phyloP scores from a whole-genome alignment of 1,284 basidiomycete species.

The Cystobasidium sp. region DNA sequence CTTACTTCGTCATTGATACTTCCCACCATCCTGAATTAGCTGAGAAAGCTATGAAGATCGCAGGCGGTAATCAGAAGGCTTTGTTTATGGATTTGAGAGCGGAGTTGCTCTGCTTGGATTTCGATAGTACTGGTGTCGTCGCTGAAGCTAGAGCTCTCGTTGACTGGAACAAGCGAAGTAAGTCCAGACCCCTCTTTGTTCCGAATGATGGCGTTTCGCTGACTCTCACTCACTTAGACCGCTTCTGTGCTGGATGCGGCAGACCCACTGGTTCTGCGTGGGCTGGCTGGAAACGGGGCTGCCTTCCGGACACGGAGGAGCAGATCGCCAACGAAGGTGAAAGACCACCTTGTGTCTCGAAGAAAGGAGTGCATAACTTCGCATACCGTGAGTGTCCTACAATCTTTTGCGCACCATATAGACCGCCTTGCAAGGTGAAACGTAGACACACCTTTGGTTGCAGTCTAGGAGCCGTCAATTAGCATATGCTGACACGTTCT shows the following conservation, averaged over 20 bases:
- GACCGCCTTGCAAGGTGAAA: neutral
- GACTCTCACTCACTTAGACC: slow-evolving; percentile 16
- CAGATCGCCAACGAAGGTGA: slow-evolving; percentile 70
- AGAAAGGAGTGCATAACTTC: slow-evolving; percentile 83
- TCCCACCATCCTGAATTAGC: slow-evolving; percentile 64
- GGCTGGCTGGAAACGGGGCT: slow-evolving; percentile 94
- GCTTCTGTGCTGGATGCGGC: slow-evolving; percentile 90
- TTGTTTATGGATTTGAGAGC: slow-evolving; percentile 66
- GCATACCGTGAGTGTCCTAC: slow-evolving; percentile 52
- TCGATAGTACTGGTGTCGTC: slow-evolving; percentile 70
- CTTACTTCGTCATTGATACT: slow-evolving; percentile 80
- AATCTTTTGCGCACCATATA: neutral
- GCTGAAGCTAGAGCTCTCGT: slow-evolving; percentile 76
- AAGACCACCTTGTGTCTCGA: slow-evolving; percentile 58
- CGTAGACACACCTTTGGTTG: neutral
- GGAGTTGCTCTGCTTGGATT: slow-evolving; percentile 58
- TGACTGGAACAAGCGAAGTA: slow-evolving; percentile 88
- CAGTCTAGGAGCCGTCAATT: neutral
- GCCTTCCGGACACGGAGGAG: slow-evolving; percentile 64
- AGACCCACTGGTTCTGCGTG: slow-evolving; percentile 81
- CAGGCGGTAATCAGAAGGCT: slow-evolving; percentile 58
- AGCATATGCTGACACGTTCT: neutral
- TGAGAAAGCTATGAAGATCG: slow-evolving; percentile 54
- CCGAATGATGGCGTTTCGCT: neutral
- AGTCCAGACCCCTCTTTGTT: slow-evolving; percentile 60